These are phyloP conservation scores for Mortierella claussenii DNA, from an alignment of 192 early-diverging fungal species.

Conservation along the genomic window DNA sequence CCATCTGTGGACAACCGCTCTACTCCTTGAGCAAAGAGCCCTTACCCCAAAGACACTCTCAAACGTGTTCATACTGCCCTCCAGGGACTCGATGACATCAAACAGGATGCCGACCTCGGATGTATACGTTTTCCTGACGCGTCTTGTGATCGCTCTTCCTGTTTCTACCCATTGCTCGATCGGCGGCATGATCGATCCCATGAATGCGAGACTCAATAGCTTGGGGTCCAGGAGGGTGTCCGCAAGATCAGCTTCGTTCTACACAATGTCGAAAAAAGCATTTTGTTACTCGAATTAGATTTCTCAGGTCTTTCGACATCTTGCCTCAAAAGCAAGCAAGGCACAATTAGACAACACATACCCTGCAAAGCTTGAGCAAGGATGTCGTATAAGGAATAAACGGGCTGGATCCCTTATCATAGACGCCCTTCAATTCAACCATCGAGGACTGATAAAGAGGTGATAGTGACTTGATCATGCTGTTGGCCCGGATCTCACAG, in stretches of 20 bases:
- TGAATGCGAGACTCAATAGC: constrained; percentile 43
- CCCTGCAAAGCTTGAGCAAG: constrained; percentile 71
- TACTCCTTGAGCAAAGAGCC: background rate
- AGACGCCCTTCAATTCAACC: constrained; percentile 60
- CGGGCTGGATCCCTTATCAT: constrained; percentile 69
- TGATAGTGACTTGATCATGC: constrained; percentile 67
- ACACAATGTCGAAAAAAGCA: background rate
- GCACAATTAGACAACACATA: no score
- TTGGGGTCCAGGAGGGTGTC: constrained; percentile 64
- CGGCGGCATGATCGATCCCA: constrained; percentile 54
- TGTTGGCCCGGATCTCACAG: constrained; percentile 73
- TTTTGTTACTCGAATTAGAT: no score
- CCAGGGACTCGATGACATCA: constrained; percentile 48
- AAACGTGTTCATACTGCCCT: constrained; percentile 47
- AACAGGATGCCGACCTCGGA: constrained; percentile 47
- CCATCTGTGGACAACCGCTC: no score
- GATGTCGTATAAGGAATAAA: constrained; percentile 70
- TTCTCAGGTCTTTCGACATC: no score
- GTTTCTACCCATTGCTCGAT: constrained; percentile 52
- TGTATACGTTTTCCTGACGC: constrained; percentile 31
- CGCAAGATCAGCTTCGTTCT: constrained; percentile 74
- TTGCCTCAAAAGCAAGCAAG: no score
- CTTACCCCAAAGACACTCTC: constrained; percentile 54
- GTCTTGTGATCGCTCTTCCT: constrained; percentile 21
- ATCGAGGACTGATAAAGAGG: constrained; percentile 60